phyloP scores from a whole-genome alignment of 208 protist genomes.

The Porcisia hertigi region DNA sequence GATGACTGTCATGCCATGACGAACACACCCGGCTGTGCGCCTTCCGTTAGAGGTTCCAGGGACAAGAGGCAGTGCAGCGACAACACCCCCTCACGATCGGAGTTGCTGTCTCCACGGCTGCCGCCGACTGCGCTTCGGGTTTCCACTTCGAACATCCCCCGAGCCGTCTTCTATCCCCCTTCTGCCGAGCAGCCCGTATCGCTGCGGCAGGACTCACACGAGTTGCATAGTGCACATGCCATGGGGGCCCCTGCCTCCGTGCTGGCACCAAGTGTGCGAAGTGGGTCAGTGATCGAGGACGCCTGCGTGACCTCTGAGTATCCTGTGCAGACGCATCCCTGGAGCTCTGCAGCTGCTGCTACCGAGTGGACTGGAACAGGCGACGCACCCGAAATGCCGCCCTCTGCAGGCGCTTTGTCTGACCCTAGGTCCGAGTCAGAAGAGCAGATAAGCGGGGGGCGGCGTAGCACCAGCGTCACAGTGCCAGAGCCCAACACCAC shows the following conservation, averaged over 20 bases:
- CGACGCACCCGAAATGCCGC: not conserved
- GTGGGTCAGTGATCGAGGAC: not conserved
- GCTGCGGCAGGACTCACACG: not conserved
- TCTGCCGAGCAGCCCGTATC: slow-evolving; percentile 11
- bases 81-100: not conserved
- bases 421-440: not conserved
- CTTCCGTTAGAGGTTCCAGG: not conserved
- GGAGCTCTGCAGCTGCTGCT: not conserved
- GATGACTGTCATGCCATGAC: not conserved
- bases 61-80: not conserved
- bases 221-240: not conserved
- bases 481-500: not conserved
- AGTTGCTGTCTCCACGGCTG: not conserved
- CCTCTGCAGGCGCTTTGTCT: not conserved
- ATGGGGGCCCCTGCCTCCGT: not conserved
- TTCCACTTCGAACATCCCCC: slow-evolving; percentile 4
- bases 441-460: not conserved
- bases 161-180: slow-evolving; percentile 26
- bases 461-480: not conserved
- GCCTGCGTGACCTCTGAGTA: not conserved
- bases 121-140: slow-evolving; percentile 6
- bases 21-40: not conserved
- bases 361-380: not conserved
- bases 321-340: not conserved
- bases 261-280: not conserved